Conservation (phyloP, 495 filamentous ascomycete species). For the Durotheca rogersii region DNA sequence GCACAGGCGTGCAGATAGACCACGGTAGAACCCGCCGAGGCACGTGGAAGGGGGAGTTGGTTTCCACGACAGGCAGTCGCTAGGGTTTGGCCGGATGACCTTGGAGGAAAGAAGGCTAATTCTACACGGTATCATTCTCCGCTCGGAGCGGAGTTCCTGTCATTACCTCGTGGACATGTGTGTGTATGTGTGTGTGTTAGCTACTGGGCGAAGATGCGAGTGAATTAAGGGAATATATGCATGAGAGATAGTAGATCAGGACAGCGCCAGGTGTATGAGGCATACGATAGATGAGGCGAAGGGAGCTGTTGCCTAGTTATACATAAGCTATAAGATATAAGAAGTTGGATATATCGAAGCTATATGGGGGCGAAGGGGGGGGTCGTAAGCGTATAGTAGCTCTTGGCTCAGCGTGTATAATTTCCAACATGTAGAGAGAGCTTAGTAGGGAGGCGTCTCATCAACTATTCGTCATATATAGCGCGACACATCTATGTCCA, state of each 20-base stretch:
- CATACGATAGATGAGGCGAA: background rate
- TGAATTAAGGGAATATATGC: too few species aligned
- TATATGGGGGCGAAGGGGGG: too few species aligned
- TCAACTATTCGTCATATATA: too few species aligned
- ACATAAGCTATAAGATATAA: background rate
- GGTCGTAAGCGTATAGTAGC: too few species aligned
- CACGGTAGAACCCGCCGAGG: background rate
- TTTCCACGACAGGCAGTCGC: constrained; percentile 1
- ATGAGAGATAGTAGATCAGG: too few species aligned
- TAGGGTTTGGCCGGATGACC: background rate
- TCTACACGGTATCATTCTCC: constrained; percentile 1
- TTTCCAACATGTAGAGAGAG: too few species aligned
- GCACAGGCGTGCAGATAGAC: background rate
- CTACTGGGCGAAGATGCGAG: background rate
- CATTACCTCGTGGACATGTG: constrained; percentile 16
- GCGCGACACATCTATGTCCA: too few species aligned
- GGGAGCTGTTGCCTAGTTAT: background rate
- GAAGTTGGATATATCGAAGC: background rate
- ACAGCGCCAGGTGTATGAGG: background rate
- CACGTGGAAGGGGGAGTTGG: background rate
- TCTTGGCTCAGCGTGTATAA: too few species aligned
- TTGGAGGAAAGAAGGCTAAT: constrained; percentile 1
- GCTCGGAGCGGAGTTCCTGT: constrained; percentile 15
- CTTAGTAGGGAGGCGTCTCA: too few species aligned
- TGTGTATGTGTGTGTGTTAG: constrained; percentile 2